Percentiles rank a stretch among this genome's conserved stretches.
Evolutionary conservation across 805 yeast genomes (phyloP).

Genomic region (Candida krabiensis): DNA sequence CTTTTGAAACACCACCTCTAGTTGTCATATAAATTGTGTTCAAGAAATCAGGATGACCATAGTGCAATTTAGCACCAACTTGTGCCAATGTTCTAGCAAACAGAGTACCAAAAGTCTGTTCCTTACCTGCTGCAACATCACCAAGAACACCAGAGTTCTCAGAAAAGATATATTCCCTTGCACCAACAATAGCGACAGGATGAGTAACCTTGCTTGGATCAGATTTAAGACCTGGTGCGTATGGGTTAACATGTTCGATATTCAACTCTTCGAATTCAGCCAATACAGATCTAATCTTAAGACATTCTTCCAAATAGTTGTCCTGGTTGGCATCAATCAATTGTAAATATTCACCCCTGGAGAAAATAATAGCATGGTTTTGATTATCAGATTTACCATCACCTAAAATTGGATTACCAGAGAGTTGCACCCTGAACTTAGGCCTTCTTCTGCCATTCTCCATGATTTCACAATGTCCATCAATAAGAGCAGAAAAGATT

Average conservation of each 20-base stretch:
- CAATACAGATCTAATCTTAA: conserved; percentile 75
- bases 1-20: conserved; percentile 86
- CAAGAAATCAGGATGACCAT: conserved; percentile 87
- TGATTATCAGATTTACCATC: conserved; percentile 90
- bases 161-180: conserved; percentile 84
- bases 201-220: conserved; percentile 51
- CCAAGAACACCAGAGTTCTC: conserved; percentile 84
- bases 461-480: conserved; percentile 74
- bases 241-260: conserved; percentile 77
- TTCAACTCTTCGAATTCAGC: conserved; percentile 81
- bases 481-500: conserved; percentile 75
- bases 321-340: conserved; percentile 87
- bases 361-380: conserved; percentile 75
- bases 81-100: conserved; percentile 82
- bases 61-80: conserved; percentile 83
- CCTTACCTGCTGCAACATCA: conserved; percentile 90
- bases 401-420: conserved; percentile 85
- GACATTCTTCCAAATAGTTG: conserved; percentile 81
- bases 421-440: conserved; percentile 70
- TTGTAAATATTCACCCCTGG: conserved; percentile 84
- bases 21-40: conserved; percentile 77
- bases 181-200: conserved; percentile 86
- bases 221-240: conserved; percentile 66
- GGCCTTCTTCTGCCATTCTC: conserved; percentile 76
- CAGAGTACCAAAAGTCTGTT: conserved; percentile 84